A percentile compares a stretch with the other conserved stretches of the same genome.
These are phyloP conservation scores for Chlorella sp. DNA, from an alignment of 139 green algal species.

Conservation along the genomic window DNA sequence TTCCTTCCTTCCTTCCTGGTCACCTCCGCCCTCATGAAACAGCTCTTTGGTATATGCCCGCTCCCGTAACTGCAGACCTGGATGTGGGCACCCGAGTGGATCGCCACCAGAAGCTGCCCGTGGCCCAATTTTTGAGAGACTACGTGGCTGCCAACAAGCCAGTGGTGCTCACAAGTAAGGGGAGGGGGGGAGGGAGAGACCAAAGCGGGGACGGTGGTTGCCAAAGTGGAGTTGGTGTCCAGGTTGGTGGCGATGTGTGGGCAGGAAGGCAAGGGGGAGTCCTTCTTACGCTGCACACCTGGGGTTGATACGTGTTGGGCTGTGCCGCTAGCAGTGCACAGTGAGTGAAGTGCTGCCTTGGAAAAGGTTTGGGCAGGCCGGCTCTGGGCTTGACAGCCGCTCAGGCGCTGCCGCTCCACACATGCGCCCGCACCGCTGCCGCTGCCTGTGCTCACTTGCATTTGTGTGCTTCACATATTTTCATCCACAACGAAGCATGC, in stretches of 20 bases:
- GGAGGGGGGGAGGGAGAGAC: no score
- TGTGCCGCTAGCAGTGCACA: no score
- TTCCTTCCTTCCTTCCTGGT: no score
- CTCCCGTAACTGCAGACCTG: slow-evolving; percentile 42
- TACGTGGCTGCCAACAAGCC: slow-evolving; percentile 47
- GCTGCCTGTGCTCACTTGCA: neutral
- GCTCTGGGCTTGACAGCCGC: neutral
- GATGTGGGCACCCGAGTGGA: slow-evolving; percentile 34
- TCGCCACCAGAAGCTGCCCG: slow-evolving; percentile 3
- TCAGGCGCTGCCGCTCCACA: neutral
- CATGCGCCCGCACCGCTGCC: neutral
- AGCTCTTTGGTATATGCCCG: no score
- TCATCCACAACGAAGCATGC: no score
- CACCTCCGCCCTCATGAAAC: no score
- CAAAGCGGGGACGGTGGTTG: no score
- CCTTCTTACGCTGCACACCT: no score
- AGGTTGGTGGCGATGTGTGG: neutral
- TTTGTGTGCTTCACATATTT: no score
- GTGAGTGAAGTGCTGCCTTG: neutral
- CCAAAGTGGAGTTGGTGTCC: neutral
- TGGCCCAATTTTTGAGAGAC: slow-evolving; percentile 38
- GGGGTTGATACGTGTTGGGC: no score
- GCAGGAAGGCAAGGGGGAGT: neutral
- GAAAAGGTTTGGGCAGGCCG: no score
- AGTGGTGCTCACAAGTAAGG: slow-evolving; percentile 30